Conservation (phyloP, 139 green algal species). For the Nannochloris sp. region DNA sequence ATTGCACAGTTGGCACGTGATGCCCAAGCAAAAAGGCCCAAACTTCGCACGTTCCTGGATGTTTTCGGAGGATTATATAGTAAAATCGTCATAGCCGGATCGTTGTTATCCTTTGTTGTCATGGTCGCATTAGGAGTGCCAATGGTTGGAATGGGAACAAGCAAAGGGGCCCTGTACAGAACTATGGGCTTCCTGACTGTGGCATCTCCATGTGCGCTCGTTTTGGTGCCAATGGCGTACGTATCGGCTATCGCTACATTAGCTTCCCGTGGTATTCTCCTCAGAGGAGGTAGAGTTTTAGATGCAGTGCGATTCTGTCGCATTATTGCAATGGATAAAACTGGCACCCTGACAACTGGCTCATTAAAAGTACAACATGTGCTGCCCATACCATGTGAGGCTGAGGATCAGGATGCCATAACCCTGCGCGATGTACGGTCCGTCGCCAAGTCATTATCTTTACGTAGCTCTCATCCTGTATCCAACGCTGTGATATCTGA, state of each 20-base stretch:
- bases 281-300: conserved; percentile 62
- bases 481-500: conserved; percentile 25
- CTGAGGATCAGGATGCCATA: neutral
- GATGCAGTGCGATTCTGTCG: conserved; percentile 51
- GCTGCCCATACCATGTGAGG: neutral
- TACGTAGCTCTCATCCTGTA: conserved; percentile 38
- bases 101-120: conserved; percentile 7
- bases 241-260: conserved; percentile 71
- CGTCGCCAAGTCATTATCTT: conserved; percentile 31
- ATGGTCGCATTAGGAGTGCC: conserved; percentile 26
- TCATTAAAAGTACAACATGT: neutral
- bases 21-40: conserved; percentile 53
- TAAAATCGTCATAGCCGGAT: conserved; percentile 50
- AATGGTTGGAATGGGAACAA: conserved; percentile 17
- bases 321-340: conserved; percentile 80
- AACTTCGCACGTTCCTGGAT: conserved; percentile 55
- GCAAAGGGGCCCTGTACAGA: conserved; percentile 63
- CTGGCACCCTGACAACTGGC: conserved; percentile 78
- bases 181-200: conserved; percentile 73
- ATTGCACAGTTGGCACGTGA: conserved; percentile 64
- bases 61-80: conserved; percentile 53
- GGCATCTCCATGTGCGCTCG: conserved; percentile 74
- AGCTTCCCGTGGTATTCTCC: conserved; percentile 54
- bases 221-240: conserved; percentile 80
- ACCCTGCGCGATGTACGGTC: conserved; percentile 9